Percentiles rank a stretch among this genome's conserved stretches.
These are phyloP conservation scores for Claviceps spartinae DNA, from an alignment of 2,329 filamentous ascomycete species.

Conservation along the genomic window DNA sequence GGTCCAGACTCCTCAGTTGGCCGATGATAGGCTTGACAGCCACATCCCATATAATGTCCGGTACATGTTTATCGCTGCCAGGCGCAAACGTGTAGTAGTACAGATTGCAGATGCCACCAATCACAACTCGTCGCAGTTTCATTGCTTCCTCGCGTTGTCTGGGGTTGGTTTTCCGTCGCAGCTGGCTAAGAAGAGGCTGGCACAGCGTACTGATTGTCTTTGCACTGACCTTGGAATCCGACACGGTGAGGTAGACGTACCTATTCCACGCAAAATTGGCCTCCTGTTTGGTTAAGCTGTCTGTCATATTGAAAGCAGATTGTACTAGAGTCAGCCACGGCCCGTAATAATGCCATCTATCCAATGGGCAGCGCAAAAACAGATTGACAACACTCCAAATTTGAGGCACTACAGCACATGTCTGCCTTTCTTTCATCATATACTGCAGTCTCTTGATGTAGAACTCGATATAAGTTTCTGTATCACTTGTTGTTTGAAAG, in stretches of 20 bases:
- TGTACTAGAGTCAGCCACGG: conserved; percentile 71
- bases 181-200: conserved; percentile 54
- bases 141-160: conserved; percentile 39
- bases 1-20: conserved; percentile 33
- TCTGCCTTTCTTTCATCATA: conserved; percentile 50
- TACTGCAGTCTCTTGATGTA: conserved; percentile 52
- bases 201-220: conserved; percentile 33
- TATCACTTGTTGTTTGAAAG: conserved; percentile 34
- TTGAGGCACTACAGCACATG: conserved; percentile 53
- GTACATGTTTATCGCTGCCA: conserved; percentile 45
- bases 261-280: conserved; percentile 80
- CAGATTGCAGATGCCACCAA: conserved; percentile 66
- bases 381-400: conserved; percentile 80
- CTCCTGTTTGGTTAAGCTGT: conserved; percentile 55
- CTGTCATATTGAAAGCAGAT: conserved; percentile 68
- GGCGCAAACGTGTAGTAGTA: conserved; percentile 75
- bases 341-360: conserved; percentile 59
- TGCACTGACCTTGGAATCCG: conserved; percentile 42
- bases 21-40: conserved; percentile 54
- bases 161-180: conserved; percentile 48
- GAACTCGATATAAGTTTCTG: conserved; percentile 54
- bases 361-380: conserved; percentile 53
- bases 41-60: conserved; percentile 67
- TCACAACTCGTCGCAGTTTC: conserved; percentile 37
- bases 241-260: conserved; percentile 60